phyloP scores from a whole-genome alignment of 495 filamentous ascomycete species.

The Xylaria cubensis region DNA sequence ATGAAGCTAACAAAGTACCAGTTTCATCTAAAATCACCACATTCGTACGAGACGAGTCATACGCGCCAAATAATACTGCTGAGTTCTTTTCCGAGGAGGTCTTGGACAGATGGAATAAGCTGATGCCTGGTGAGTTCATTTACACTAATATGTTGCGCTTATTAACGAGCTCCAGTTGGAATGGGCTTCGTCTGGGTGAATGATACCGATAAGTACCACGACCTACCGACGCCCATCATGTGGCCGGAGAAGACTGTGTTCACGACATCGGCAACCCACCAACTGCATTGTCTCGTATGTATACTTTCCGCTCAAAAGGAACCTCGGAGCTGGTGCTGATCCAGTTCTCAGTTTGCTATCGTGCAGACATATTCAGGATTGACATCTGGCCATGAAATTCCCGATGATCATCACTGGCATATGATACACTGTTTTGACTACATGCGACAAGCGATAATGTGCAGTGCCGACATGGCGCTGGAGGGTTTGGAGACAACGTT shows the following conservation, averaged over 20 bases:
- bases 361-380: conserved; percentile 54
- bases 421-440: conserved; percentile 60
- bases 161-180: conserved; percentile 38
- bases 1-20: background rate
- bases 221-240: conserved; percentile 52
- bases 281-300: conserved; percentile 52
- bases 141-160: background rate
- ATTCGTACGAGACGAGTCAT: conserved; percentile 52
- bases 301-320: too few relatives aligned
- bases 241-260: conserved; percentile 58
- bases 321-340: conserved; percentile 9
- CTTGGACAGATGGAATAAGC: conserved; percentile 50
- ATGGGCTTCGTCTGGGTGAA: conserved; percentile 58
- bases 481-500: conserved; percentile 55
- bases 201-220: conserved; percentile 51
- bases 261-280: conserved; percentile 54
- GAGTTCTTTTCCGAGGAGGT: conserved; percentile 53
- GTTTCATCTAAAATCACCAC: conserved; percentile 51
- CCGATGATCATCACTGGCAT: conserved; percentile 57
- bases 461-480: conserved; percentile 48
- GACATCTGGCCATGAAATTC: conserved; percentile 44
- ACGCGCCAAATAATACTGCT: conserved; percentile 54
- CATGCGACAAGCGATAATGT: conserved; percentile 55
- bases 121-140: conserved; percentile 48
- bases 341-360: conserved; percentile 44